Evolutionary conservation across 768 basidiomycete genomes (phyloP).

Genomic region (Leccinum variicolor): DNA sequence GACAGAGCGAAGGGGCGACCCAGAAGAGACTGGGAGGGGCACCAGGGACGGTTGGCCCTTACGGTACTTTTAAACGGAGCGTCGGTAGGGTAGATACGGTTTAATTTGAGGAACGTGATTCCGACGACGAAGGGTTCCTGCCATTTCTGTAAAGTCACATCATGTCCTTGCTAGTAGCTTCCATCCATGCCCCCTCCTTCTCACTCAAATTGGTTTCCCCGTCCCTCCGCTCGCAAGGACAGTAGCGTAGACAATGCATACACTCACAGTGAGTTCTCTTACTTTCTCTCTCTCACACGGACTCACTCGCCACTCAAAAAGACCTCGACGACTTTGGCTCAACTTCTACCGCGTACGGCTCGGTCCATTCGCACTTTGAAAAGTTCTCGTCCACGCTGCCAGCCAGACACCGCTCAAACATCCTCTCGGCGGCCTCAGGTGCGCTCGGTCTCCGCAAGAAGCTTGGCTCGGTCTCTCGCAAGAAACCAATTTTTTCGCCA

Average conservation of each 20-base stretch:
- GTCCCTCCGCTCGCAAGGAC: slow-evolving; percentile 1
- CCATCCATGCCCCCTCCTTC: neutral
- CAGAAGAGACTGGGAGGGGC: slow-evolving; percentile 32
- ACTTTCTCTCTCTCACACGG: neutral
- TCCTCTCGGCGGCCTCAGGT: slow-evolving; percentile 54
- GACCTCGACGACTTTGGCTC: slow-evolving; percentile 17
- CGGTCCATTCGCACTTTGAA: slow-evolving; percentile 6
- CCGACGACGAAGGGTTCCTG: slow-evolving; percentile 12
- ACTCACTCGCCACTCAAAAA: slow-evolving; percentile 6
- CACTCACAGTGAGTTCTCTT: slow-evolving; percentile 1
- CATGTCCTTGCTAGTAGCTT: slow-evolving; percentile 11
- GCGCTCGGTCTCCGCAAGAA: slow-evolving; percentile 43
- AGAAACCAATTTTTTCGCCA: slow-evolving; percentile 32
- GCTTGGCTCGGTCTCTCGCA: slow-evolving; percentile 40
- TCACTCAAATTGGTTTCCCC: slow-evolving; percentile 16
- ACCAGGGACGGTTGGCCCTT: slow-evolving; percentile 39
- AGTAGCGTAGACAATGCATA: too few species aligned
- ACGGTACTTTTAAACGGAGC: slow-evolving; percentile 40
- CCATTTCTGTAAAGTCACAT: neutral
- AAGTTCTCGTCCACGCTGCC: slow-evolving; percentile 6
- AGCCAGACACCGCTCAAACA: slow-evolving; percentile 40
- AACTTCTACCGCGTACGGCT: slow-evolving; percentile 13
- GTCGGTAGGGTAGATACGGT: slow-evolving; percentile 14
- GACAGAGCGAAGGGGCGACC: slow-evolving; percentile 10
- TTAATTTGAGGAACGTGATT: neutral